Evolutionary conservation across 371 early-diverging fungal genomes (phyloP).

Genomic region (Mucor lusitanicus): DNA sequence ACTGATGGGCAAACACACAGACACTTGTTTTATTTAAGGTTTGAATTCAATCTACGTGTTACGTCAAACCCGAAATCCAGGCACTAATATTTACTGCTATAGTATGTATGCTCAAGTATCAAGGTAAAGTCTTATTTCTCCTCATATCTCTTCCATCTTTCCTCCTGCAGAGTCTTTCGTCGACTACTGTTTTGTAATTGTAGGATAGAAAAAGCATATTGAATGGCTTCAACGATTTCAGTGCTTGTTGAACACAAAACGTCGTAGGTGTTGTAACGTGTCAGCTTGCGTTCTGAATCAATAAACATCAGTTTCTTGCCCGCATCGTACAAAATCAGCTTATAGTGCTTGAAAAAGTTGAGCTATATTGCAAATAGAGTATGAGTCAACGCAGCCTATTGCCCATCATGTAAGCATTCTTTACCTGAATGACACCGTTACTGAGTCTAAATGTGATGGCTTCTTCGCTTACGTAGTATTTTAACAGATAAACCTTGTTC

Average conservation of each 20-base stretch:
- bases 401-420: background rate
- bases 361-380: conserved; percentile 40
- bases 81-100: conserved; percentile 1
- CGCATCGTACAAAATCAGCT: conserved; percentile 61
- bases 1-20: background rate
- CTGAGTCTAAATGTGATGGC: conserved; percentile 75
- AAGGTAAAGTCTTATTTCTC: no score
- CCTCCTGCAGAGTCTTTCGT: background rate
- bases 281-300: background rate
- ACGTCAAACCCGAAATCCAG: background rate
- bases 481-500: conserved; percentile 56
- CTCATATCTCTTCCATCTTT: conserved; percentile 21
- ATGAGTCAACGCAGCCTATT: background rate
- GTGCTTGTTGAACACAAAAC: conserved; percentile 3
- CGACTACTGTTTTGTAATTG: conserved; percentile 8
- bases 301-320: conserved; percentile 17
- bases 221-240: conserved; percentile 1
- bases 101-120: no score
- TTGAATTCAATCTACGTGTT: background rate
- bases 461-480: conserved; percentile 65
- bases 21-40: background rate
- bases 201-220: background rate
- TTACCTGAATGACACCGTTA: conserved; percentile 74
- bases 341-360: conserved; percentile 74
- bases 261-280: conserved; percentile 10